These are phyloP conservation scores for Heterobasidion parviporum DNA, from an alignment of 1,284 basidiomycete species.

Conservation along the genomic window DNA sequence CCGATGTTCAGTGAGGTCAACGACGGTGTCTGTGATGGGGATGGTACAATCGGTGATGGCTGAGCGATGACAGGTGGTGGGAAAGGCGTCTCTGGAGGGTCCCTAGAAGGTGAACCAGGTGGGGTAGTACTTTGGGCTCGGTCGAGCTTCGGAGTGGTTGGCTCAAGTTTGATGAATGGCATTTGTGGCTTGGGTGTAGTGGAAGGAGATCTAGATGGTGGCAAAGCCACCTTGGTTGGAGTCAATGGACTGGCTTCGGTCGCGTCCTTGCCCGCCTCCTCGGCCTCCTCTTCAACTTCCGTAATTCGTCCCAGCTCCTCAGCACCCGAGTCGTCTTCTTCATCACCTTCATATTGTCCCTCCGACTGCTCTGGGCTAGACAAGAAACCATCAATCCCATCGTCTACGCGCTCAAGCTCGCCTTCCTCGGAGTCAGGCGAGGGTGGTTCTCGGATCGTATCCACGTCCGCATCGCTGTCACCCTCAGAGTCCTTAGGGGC, in stretches of 20 bases:
- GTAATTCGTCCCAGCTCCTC: slow-evolving; percentile 23
- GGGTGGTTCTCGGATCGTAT: background rate
- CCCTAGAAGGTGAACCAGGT: slow-evolving; percentile 45
- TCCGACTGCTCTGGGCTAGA: slow-evolving; percentile 17
- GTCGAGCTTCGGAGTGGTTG: slow-evolving; percentile 7
- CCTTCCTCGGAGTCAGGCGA: slow-evolving; percentile 8
- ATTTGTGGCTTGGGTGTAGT: slow-evolving; percentile 38
- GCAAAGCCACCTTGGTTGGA: slow-evolving; percentile 6
- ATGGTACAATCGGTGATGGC: slow-evolving; percentile 19
- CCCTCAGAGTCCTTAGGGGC: slow-evolving; percentile 4
- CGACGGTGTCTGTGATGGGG: slow-evolving; percentile 18
- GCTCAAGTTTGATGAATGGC: slow-evolving; percentile 3
- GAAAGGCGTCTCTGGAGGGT: slow-evolving; percentile 31
- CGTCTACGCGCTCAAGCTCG: slow-evolving; percentile 6
- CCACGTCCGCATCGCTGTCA: slow-evolving; percentile 12
- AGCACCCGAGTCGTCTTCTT: slow-evolving; percentile 16
- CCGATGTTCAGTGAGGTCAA: slow-evolving; percentile 29
- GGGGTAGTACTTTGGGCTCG: slow-evolving; percentile 38
- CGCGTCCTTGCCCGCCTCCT: slow-evolving; percentile 3
- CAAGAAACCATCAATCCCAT: slow-evolving; percentile 11
- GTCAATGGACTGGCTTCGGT: slow-evolving; percentile 3
- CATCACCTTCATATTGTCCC: slow-evolving; percentile 20
- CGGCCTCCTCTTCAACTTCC: slow-evolving; percentile 13
- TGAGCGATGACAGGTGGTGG: slow-evolving; percentile 14
- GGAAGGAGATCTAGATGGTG: slow-evolving; percentile 18